Percentiles rank a stretch among this genome's conserved stretches.
These are phyloP conservation scores for Tylopilus subfusipes DNA, from an alignment of 768 basidiomycete genomes.

Conservation along the genomic window DNA sequence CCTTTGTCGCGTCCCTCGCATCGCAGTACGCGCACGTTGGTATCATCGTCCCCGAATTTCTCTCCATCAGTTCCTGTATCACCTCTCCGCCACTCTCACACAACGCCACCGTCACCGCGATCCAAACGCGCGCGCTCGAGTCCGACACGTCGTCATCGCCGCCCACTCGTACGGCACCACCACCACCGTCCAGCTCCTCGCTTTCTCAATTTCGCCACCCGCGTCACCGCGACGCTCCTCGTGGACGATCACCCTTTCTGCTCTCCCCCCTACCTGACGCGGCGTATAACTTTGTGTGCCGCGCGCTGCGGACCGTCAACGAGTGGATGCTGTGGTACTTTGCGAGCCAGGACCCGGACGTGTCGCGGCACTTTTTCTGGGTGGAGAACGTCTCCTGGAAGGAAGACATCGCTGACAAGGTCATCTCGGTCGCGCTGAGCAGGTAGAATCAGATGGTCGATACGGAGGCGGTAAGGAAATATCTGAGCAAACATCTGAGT, in stretches of 20 bases:
- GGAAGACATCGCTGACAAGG: slow-evolving; percentile 43
- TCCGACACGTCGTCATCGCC: slow-evolving; percentile 41
- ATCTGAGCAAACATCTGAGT: no score
- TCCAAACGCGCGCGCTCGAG: slow-evolving; percentile 45
- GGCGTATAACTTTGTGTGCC: slow-evolving; percentile 65
- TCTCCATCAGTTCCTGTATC: slow-evolving; percentile 60
- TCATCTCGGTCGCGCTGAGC: slow-evolving; percentile 36
- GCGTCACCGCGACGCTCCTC: slow-evolving; percentile 46
- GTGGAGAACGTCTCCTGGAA: slow-evolving; percentile 56
- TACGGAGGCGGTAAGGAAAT: slow-evolving; percentile 35
- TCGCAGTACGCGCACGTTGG: slow-evolving; percentile 48
- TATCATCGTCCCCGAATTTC: slow-evolving; percentile 57
- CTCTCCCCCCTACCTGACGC: slow-evolving; percentile 61
- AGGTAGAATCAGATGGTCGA: slow-evolving; percentile 45
- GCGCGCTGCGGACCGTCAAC: slow-evolving; percentile 45
- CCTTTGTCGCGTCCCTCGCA: slow-evolving; percentile 47
- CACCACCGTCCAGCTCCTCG: slow-evolving; percentile 51
- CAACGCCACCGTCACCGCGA: slow-evolving; percentile 37
- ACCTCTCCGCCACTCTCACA: slow-evolving; percentile 47
- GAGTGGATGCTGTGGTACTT: slow-evolving; percentile 73
- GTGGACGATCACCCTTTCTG: slow-evolving; percentile 64
- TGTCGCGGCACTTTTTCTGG: slow-evolving; percentile 66
- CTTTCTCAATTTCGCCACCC: slow-evolving; percentile 25
- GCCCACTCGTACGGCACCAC: slow-evolving; percentile 66
- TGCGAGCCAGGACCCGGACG: slow-evolving; percentile 58